Percentiles rank a stretch among this genome's conserved stretches.
Conservation (phyloP, 2,329 filamentous ascomycete species). For the Ophiostoma novo-ulmi region DNA sequence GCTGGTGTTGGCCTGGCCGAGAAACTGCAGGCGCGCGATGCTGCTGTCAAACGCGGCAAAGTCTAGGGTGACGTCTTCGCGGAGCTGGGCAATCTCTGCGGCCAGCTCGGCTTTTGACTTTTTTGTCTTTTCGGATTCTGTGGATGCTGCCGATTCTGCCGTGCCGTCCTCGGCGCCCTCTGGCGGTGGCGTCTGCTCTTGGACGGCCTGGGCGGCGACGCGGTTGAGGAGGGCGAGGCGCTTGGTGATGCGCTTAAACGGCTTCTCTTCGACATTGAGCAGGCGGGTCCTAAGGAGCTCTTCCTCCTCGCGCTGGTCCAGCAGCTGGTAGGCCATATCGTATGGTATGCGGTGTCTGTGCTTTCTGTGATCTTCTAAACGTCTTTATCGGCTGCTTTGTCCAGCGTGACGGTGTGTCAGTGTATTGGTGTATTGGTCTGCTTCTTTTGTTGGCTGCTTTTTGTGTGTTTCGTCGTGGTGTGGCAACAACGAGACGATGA, state of each 20-base stretch:
- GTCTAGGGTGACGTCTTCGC: conserved; percentile 79
- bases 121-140: not conserved
- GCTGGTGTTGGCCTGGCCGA: conserved; percentile 72
- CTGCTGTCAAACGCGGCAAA: conserved; percentile 83
- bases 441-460: not conserved
- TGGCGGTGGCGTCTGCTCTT: conserved; percentile 62
- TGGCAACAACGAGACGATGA: not conserved
- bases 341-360: conserved; percentile 38
- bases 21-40: conserved; percentile 81
- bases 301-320: conserved; percentile 72
- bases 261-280: conserved; percentile 84
- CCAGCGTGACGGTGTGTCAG: not conserved
- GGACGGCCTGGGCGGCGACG: conserved; percentile 49
- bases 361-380: no score
- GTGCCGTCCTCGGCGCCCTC: conserved; percentile 38
- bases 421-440: not conserved
- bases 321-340: conserved; percentile 51
- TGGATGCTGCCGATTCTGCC: no score
- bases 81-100: conserved; percentile 59
- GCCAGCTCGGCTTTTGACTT: conserved; percentile 20
- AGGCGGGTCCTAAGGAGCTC: conserved; percentile 83
- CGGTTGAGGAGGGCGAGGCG: conserved; percentile 66
- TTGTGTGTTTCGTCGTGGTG: not conserved
- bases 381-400: not conserved
- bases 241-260: conserved; percentile 83